These are phyloP conservation scores for Dactylellina sp. DNA, from an alignment of 2,329 filamentous ascomycete genomes.

Conservation along the genomic window DNA sequence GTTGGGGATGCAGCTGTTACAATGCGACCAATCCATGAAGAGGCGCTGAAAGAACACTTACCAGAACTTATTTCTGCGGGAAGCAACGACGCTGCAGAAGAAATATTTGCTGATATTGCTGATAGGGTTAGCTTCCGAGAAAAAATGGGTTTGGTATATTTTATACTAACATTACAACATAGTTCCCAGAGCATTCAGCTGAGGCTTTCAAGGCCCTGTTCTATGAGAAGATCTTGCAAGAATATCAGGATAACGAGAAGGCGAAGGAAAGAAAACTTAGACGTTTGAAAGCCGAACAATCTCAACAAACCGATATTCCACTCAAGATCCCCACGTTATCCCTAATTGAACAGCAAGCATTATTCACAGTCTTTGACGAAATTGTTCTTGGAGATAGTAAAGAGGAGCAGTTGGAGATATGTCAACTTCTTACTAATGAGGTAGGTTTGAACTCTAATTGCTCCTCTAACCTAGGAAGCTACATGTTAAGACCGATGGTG, in stretches of 20 bases:
- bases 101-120: constrained; percentile 28
- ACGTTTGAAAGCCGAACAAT: no score
- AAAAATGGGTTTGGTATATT: neutral
- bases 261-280: neutral
- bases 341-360: constrained; percentile 16
- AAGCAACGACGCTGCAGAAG: neutral
- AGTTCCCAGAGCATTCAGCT: constrained; percentile 28
- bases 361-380: constrained; percentile 25
- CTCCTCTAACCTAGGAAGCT: no score
- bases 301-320: neutral
- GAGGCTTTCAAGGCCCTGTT: constrained; percentile 22
- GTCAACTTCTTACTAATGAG: constrained; percentile 20
- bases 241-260: constrained; percentile 3
- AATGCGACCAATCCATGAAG: constrained; percentile 22
- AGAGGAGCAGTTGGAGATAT: constrained; percentile 40
- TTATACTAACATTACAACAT: neutral
- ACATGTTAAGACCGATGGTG: no score
- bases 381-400: constrained; percentile 21
- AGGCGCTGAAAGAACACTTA: constrained; percentile 17
- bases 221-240: constrained; percentile 14
- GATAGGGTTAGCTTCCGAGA: constrained; percentile 1
- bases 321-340: neutral
- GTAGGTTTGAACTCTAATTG: constrained; percentile 9
- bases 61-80: neutral
- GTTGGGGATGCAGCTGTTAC: neutral